Conservation (phyloP, 345 rosid species). For the Balakata baccata region DNA sequence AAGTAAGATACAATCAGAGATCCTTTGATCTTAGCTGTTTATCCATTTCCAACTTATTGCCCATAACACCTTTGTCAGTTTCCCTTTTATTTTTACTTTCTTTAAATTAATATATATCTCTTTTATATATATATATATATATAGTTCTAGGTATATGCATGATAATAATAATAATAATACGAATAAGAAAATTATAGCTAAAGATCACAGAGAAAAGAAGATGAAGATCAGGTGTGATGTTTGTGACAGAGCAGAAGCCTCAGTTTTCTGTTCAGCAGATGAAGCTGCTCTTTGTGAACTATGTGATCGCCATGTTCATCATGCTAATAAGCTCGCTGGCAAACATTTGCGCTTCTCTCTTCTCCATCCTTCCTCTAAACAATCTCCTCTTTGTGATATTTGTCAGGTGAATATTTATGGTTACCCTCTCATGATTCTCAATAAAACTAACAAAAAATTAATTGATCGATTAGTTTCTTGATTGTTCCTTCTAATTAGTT, state of each 20-base stretch:
- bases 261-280: slow-evolving; percentile 65
- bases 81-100: background rate
- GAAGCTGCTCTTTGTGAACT: slow-evolving; percentile 71
- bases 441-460: too few species aligned
- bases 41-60: slow-evolving; percentile 16
- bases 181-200: background rate
- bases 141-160: background rate
- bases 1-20: slow-evolving; percentile 17
- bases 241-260: slow-evolving; percentile 56
- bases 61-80: slow-evolving; percentile 31
- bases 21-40: slow-evolving; percentile 19
- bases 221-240: slow-evolving; percentile 83
- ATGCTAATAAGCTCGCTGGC: slow-evolving; percentile 64
- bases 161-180: too few species aligned
- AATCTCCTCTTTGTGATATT: slow-evolving; percentile 67
- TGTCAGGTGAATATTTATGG: slow-evolving; percentile 49
- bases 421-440: too few species aligned
- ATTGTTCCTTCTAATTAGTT: too few species aligned
- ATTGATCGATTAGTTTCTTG: too few species aligned
- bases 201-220: background rate
- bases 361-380: slow-evolving; percentile 44
- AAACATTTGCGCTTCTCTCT: slow-evolving; percentile 66
- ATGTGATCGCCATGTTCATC: slow-evolving; percentile 69
- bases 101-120: background rate
- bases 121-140: background rate